A percentile compares a stretch with the other conserved stretches of the same genome.
Evolutionary conservation across 176 grass and related monocot genomes (phyloP).

Genomic region (Urochloa ruziziensis): DNA sequence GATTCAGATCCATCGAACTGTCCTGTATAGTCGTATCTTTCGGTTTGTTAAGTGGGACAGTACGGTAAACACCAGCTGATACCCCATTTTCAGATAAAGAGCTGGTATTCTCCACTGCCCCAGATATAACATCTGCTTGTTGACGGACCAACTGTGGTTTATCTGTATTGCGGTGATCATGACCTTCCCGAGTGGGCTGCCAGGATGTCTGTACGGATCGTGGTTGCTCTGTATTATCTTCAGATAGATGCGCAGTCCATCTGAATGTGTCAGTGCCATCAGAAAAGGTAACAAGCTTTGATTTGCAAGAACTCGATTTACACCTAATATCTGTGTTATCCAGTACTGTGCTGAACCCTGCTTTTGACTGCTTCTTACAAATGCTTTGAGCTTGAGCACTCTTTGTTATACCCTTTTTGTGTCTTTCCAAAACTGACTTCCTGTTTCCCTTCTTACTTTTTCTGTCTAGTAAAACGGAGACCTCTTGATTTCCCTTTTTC

Average conservation of each 20-base stretch:
- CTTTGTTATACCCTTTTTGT: conserved; percentile 42
- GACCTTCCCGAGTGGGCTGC: conserved; percentile 15
- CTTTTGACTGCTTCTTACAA: conserved; percentile 56
- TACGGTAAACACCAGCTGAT: conserved; percentile 9
- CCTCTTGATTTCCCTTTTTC: conserved; percentile 41
- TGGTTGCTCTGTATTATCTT: conserved; percentile 38
- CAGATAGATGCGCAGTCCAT: conserved; percentile 27
- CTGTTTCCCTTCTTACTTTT: conserved; percentile 45
- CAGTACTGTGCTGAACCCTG: conserved; percentile 1
- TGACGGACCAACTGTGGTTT: conserved; percentile 21
- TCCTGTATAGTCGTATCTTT: conserved; percentile 13
- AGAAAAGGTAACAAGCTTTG: conserved; percentile 71
- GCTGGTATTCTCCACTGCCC: conserved; percentile 19
- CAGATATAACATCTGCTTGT: conserved; percentile 19
- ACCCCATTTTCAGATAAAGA: conserved; percentile 38
- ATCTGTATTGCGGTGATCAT: conserved; percentile 26
- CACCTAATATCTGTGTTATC: conserved; percentile 15
- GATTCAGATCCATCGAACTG: conserved; percentile 49
- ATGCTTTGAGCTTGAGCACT: conserved; percentile 51
- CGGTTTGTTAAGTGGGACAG: neutral
- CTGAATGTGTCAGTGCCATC: conserved; percentile 36
- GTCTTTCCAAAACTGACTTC: conserved; percentile 39
- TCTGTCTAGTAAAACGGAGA: conserved; percentile 45
- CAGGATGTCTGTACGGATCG: conserved; percentile 35
- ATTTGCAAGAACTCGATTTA: conserved; percentile 28